These are phyloP conservation scores for Candida rishiriensis DNA, from an alignment of 805 yeast genomes.

Conservation along the genomic window DNA sequence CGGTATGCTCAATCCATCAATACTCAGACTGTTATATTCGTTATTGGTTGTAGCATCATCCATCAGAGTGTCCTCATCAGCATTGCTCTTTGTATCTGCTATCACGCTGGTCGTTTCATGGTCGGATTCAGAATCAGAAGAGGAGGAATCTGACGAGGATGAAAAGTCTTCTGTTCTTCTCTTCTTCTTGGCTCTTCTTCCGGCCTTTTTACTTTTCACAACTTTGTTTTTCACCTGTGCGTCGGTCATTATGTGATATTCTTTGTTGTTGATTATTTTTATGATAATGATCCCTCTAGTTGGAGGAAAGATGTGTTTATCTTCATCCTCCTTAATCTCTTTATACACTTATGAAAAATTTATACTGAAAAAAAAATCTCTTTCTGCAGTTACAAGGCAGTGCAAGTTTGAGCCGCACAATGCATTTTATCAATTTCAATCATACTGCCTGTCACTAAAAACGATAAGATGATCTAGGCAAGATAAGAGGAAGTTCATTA, in stretches of 20 bases:
- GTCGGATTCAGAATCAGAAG: conserved; percentile 39
- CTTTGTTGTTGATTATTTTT: too few species aligned
- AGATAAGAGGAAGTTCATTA: too few species aligned
- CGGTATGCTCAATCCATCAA: conserved; percentile 17
- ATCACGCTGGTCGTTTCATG: conserved; percentile 13
- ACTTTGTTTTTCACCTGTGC: conserved; percentile 1
- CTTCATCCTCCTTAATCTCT: too few species aligned
- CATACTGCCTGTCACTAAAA: too few species aligned
- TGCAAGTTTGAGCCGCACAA: too few species aligned
- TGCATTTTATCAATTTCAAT: too few species aligned
- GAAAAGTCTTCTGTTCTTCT: conserved; percentile 80
- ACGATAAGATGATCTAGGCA: too few species aligned
- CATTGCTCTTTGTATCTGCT: conserved; percentile 16
- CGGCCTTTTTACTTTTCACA: conserved; percentile 16
- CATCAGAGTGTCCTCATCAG: background rate
- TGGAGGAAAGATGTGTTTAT: too few species aligned
- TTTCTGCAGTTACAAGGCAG: too few species aligned
- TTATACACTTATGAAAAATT: too few species aligned
- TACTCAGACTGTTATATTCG: conserved; percentile 22
- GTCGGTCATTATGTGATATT: background rate
- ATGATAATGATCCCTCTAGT: too few species aligned
- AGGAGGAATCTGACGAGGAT: conserved; percentile 44
- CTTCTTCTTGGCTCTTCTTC: conserved; percentile 63
- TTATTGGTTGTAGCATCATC: conserved; percentile 1
- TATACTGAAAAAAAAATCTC: too few species aligned